Evolutionary conservation across 768 basidiomycete genomes (phyloP), one percentile per base, ranked within the genome.

Genomic region (Porphyrellus cyaneotinctus): DNA sequence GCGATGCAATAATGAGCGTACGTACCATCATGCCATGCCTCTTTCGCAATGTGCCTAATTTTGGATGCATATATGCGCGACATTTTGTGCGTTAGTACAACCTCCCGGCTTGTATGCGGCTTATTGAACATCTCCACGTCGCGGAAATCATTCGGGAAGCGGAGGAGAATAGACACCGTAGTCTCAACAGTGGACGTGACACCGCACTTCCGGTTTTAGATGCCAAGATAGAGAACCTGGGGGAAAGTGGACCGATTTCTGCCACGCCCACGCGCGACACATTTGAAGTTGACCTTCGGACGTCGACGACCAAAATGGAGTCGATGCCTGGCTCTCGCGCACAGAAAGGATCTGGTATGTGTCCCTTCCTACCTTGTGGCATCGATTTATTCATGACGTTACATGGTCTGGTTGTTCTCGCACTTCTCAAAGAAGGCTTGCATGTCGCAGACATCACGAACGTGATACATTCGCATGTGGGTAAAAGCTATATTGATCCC

Each of bases 1-100:
- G 85, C 60, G 88, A 89, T 64, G 85, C 85, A 3, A 68, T 75
- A 15, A 85, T 88, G 83, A 79, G 76, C 36, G 87, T 88, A 60
- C 54, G 84, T 73, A 12, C 17, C 43, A 30, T 43, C 3, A 18
- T 20, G 6, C 22, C 36, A 31, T 45, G 15, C 22, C 30, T 17
- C 20, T 43, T 26, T 33, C 8, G 15, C 30, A 20, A 53, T 59
- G n/a, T 63, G n/a, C 1, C 8, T 43, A 10, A 26, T 38, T 50
- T 51, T 0, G 22, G 47, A 33, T 46, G 49, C 51, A 43, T 64
- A 43, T 55, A 66, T 64, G 58, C 53, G 32, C 33, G 22, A 36
- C 18, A 17, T 36, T 11, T 4, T 36, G 20, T 7, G 15, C 15
- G 35, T 30, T 48, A 88, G 85, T 88, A 88, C 60, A 84, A 87